These are phyloP conservation scores for Verticillium albo-atrum DNA, from an alignment of 2,329 filamentous ascomycete genomes.

Conservation along the genomic window DNA sequence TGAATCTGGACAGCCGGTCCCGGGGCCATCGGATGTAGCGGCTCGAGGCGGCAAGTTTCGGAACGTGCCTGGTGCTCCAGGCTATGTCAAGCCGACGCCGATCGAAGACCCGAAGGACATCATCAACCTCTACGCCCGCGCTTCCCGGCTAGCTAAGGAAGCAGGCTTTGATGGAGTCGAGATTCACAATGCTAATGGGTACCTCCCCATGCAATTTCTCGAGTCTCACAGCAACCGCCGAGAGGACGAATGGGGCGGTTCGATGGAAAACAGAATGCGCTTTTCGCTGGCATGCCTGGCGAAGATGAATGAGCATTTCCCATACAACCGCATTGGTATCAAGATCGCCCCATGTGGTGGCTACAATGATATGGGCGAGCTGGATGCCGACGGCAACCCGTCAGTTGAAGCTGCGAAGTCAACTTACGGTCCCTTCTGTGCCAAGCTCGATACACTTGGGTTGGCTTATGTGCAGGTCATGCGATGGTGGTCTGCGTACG, in stretches of 20 bases:
- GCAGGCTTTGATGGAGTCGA: slow-evolving; percentile 67
- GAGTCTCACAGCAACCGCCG: slow-evolving; percentile 66
- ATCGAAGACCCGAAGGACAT: slow-evolving; percentile 58
- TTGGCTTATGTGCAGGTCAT: background rate
- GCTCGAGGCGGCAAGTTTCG: background rate
- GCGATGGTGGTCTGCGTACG: background rate
- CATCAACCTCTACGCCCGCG: slow-evolving; percentile 51
- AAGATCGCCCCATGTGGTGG: background rate
- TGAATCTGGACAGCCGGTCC: slow-evolving; percentile 21
- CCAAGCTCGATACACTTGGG: background rate
- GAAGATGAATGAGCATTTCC: background rate
- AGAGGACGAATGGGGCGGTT: slow-evolving; percentile 63
- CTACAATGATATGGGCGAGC: background rate
- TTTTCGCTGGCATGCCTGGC: slow-evolving; percentile 46
- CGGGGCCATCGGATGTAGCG: slow-evolving; percentile 19
- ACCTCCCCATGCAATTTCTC: slow-evolving; percentile 67
- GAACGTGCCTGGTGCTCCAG: background rate
- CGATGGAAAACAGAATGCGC: slow-evolving; percentile 66
- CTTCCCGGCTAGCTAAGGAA: slow-evolving; percentile 49
- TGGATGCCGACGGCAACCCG: background rate
- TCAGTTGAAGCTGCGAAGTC: background rate
- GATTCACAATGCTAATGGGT: slow-evolving; percentile 76
- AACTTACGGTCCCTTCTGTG: background rate
- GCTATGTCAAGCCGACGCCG: slow-evolving; percentile 5
- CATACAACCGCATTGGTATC: background rate